These are phyloP conservation scores for Cryptomeria japonica DNA, from an alignment of 75 land plant species.

Conservation along the genomic window DNA sequence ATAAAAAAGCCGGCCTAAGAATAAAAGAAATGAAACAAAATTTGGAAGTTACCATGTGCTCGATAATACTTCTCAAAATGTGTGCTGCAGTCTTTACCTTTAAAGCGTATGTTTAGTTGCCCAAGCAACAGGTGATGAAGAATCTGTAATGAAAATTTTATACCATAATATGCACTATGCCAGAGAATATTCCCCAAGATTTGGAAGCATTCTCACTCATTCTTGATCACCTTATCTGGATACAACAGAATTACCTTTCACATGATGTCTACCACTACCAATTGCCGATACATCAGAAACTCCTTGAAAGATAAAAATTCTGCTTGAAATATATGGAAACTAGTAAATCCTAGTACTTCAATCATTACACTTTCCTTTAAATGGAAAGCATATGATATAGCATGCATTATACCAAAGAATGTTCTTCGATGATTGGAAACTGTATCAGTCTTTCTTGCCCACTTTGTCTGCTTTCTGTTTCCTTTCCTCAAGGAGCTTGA, in stretches of 20 bases:
- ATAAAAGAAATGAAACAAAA: too few relatives aligned
- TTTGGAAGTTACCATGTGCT: neutral
- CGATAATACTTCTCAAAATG: too few relatives aligned
- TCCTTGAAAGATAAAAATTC: neutral
- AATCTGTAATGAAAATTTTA: neutral
- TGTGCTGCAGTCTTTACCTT: too few relatives aligned
- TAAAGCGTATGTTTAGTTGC: neutral
- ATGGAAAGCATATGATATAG: neutral
- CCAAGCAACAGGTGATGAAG: neutral
- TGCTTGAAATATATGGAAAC: neutral
- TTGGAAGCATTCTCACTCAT: neutral
- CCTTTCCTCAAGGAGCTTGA: slow-evolving; percentile 73
- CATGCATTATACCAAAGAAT: neutral
- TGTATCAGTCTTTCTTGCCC: slow-evolving; percentile 9
- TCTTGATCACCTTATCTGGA: neutral
- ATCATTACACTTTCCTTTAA: neutral
- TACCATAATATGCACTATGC: too few relatives aligned
- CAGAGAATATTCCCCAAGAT: neutral
- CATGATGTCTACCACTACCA: neutral
- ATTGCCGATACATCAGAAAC: neutral
- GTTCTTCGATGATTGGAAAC: neutral
- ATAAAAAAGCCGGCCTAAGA: too few relatives aligned
- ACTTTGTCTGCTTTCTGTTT: slow-evolving; percentile 53
- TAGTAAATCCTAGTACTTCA: neutral
- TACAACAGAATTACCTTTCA: too few relatives aligned